Evolutionary conservation across 129 eudicot genomes (phyloP).

Genomic region (Lactuca sativa): DNA sequence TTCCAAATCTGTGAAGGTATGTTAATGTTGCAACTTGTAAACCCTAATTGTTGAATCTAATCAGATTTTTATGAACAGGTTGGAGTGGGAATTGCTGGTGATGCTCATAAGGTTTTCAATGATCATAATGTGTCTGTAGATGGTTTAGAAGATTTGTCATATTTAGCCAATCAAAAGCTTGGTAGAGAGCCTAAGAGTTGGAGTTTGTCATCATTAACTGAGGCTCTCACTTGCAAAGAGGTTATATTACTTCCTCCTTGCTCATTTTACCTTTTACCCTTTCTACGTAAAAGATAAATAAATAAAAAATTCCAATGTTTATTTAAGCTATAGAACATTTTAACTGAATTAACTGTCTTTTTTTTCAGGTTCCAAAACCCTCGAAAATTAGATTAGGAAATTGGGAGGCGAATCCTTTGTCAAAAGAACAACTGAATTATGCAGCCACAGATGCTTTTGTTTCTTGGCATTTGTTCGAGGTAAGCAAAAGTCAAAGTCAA

Average conservation of each 20-base stretch:
- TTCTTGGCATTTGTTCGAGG: conserved; percentile 80
- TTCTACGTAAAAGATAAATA: too few species aligned
- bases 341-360: not conserved
- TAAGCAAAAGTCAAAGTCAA: conserved; percentile 32
- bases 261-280: not conserved
- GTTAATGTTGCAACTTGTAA: not conserved
- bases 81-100: conserved; percentile 72
- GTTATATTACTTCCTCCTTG: conserved; percentile 21
- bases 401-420: conserved; percentile 71
- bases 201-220: conserved; percentile 65
- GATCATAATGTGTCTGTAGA: conserved; percentile 66
- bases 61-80: conserved; percentile 41
- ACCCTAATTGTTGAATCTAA: not conserved
- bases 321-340: too few species aligned
- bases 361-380: conserved; percentile 66
- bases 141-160: conserved; percentile 62
- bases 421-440: conserved; percentile 56
- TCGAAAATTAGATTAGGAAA: conserved; percentile 66
- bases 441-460: conserved; percentile 89
- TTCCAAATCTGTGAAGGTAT: conserved; percentile 57
- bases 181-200: conserved; percentile 59
- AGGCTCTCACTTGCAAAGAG: conserved; percentile 63
- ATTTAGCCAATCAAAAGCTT: conserved; percentile 68
- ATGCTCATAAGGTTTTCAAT: conserved; percentile 60
- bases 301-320: too few species aligned